phyloP scores from a whole-genome alignment of 306 rosid species.

The Sindora glabra region DNA sequence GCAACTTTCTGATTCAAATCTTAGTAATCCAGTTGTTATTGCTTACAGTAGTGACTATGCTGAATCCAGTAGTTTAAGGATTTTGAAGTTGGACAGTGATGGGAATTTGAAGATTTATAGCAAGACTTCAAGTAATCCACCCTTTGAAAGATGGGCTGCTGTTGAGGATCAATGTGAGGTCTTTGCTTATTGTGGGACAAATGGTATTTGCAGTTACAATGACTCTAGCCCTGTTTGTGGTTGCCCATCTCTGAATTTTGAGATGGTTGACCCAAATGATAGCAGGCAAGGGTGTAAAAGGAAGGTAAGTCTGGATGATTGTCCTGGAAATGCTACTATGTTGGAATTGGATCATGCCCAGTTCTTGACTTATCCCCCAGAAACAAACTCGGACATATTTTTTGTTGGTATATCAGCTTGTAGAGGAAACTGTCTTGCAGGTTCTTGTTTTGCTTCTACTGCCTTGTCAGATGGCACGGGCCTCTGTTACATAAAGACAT shows the following conservation, averaged over 20 bases:
- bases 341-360: slow-evolving; percentile 24
- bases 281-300: slow-evolving; percentile 36
- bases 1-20: slow-evolving; percentile 20
- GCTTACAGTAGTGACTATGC: slow-evolving; percentile 47
- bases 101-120: too few species aligned
- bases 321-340: slow-evolving; percentile 27
- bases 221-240: slow-evolving; percentile 28
- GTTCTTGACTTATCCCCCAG: slow-evolving; percentile 39
- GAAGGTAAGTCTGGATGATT: slow-evolving; percentile 19
- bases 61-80: slow-evolving; percentile 28
- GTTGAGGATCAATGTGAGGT: slow-evolving; percentile 38
- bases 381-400: slow-evolving; percentile 15
- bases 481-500: slow-evolving; percentile 23
- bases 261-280: slow-evolving; percentile 32
- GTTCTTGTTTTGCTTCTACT: slow-evolving; percentile 36
- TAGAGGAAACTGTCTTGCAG: slow-evolving; percentile 32
- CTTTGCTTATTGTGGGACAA: slow-evolving; percentile 43
- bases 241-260: slow-evolving; percentile 46
- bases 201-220: slow-evolving; percentile 43
- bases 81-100: too few species aligned
- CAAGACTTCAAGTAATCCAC: too few species aligned
- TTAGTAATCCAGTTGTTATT: slow-evolving; percentile 15
- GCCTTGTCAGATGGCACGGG: slow-evolving; percentile 36
- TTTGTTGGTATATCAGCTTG: slow-evolving; percentile 35
- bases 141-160: slow-evolving; percentile 41